phyloP scores from a whole-genome alignment of 176 grass and related monocot genomes.

The Olyra latifolia region DNA sequence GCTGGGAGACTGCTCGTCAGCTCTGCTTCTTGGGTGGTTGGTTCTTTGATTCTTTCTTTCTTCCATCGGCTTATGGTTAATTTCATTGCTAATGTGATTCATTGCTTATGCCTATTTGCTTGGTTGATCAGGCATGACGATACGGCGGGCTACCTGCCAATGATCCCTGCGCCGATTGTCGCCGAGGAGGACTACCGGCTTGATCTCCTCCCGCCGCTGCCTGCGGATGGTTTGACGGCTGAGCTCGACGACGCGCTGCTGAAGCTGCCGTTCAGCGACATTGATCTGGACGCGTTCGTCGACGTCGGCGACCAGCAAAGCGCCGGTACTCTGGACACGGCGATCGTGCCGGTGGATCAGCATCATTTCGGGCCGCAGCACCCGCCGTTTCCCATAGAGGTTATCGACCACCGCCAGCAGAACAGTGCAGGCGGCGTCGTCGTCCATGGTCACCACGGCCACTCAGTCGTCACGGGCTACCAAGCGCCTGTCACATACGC shows the following conservation, averaged over 20 bases:
- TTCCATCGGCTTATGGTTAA: not conserved
- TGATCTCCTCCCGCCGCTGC: not conserved
- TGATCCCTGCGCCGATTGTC: not conserved
- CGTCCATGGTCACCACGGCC: not conserved
- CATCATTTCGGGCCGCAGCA: no score
- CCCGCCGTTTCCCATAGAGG: not conserved
- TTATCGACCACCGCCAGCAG: not conserved
- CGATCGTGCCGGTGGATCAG: not conserved
- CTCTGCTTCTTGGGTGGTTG: constrained; percentile 13
- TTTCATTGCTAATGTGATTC: not conserved
- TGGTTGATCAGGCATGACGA: constrained; percentile 10
- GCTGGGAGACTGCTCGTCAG: not conserved
- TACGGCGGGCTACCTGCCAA: not conserved
- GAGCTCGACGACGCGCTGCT: constrained; percentile 26
- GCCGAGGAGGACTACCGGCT: not conserved
- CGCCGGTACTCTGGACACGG: not conserved
- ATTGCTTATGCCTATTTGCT: no score
- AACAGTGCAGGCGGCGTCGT: not conserved
- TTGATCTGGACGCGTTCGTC: constrained; percentile 38
- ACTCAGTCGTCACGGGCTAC: not conserved
- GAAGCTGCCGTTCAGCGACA: constrained; percentile 30
- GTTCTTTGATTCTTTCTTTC: not conserved
- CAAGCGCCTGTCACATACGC: not conserved
- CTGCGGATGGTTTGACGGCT: not conserved
- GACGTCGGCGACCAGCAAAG: not conserved